A percentile compares a stretch with the other conserved stretches of the same genome.
Conservation (phyloP, 257 asterid species). For the Linderniella brevidens region DNA sequence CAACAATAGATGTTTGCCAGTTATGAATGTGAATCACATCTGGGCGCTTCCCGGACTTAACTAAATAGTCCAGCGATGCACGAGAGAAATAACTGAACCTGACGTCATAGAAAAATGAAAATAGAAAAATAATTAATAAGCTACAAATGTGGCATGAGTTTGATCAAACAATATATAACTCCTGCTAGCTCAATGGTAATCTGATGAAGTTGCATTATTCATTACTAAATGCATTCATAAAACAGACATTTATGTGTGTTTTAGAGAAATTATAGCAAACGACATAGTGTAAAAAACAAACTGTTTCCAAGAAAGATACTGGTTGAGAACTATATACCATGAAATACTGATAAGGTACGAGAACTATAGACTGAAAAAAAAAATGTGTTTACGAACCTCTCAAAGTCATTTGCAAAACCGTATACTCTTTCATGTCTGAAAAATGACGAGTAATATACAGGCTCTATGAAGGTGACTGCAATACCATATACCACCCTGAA, state of each 20-base stretch:
- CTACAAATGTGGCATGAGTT: background rate
- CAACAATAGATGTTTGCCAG: slow-evolving; percentile 78
- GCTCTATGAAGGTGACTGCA: slow-evolving; percentile 71
- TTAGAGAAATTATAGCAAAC: no score
- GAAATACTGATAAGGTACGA: background rate
- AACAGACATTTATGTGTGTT: no score
- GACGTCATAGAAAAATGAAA: slow-evolving; percentile 14
- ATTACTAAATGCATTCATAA: no score
- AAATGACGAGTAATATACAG: slow-evolving; percentile 49
- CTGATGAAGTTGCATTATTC: no score
- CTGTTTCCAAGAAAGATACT: background rate
- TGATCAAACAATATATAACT: background rate
- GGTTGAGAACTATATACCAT: background rate
- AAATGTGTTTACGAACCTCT: slow-evolving; percentile 33
- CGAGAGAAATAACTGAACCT: slow-evolving; percentile 83
- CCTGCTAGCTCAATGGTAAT: no score
- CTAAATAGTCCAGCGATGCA: slow-evolving; percentile 70
- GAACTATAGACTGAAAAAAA: background rate
- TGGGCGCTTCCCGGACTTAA: slow-evolving; percentile 64
- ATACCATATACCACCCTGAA: slow-evolving; percentile 69
- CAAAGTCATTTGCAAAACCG: slow-evolving; percentile 61
- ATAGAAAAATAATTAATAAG: background rate
- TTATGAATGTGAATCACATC: slow-evolving; percentile 82
- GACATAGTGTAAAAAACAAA: slow-evolving; percentile 3
- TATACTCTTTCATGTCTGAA: slow-evolving; percentile 48